Evolutionary conservation across 176 grass and related monocot species (phyloP), one percentile per base, ranked within the genome.

Genomic region (Echinochloa phyllopogon): DNA sequence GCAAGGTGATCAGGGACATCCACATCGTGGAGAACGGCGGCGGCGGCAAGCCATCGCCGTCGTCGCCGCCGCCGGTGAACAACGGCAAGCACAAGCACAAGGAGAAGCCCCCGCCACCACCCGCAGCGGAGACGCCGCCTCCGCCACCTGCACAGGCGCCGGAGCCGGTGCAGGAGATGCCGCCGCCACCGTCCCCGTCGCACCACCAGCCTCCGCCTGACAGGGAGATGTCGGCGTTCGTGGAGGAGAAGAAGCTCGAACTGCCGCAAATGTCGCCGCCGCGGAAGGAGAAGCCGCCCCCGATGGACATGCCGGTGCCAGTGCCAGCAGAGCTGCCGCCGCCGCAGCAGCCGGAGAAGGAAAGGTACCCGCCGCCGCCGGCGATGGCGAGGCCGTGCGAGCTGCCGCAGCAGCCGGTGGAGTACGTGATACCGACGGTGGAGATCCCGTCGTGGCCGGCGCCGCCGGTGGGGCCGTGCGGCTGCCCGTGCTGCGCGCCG

Each of bases 1-100:
- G 90, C 49, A 97, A 87, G 85, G 64, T 92, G 48, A 87, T 94
- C 23, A 84, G 71, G 55, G 81, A 80, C 63, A 42, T 91, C 52
- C 20, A 79, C n/a, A 92, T 94, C 85, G 37, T 84, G 33, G 74
- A 80, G 4, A 42, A 18, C 42, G 68, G 24, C 42, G 48, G 78
- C 24, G 84, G 4, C 5, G 43, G 24, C 13, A 3, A 70, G 10
- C 74, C 58, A 4, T 18, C 76, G 3, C 42, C 71, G 0, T 3
- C 24, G 15, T 18, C 76, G 3, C 24, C 38, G 14, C 4, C n/a
- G 2, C 55, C 67, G 0, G 5, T 10, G 37, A 79, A 48, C 14
- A 57, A 0, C 3, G 81, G 59, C 40, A 67, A 84, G 16, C 43
- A 57, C 0, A 86, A 82, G 4, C 13, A 48, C 13, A 90, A 91